A percentile compares a stretch with the other conserved stretches of the same genome.
phyloP scores from a whole-genome alignment of 2,329 filamentous ascomycete genomes.

The Trichoderma afroharzianum region DNA sequence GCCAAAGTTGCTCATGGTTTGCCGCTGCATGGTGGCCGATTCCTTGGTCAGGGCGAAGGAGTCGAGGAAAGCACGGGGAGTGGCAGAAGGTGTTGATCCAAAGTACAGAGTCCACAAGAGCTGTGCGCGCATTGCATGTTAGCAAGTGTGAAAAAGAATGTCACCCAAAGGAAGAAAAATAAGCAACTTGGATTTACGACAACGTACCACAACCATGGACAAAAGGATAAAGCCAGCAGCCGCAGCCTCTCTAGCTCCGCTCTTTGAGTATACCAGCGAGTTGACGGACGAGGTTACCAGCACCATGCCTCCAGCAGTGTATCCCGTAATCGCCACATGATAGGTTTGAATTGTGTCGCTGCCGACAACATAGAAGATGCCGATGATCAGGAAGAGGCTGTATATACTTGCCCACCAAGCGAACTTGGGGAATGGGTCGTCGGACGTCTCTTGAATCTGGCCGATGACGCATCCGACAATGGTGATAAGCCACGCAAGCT shows the following conservation, averaged over 20 bases:
- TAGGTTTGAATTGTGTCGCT: constrained; percentile 84
- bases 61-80: constrained; percentile 86
- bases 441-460: constrained; percentile 45
- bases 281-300: constrained; percentile 85
- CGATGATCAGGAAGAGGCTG: constrained; percentile 77
- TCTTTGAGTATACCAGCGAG: constrained; percentile 72
- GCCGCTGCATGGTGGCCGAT: constrained; percentile 61
- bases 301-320: constrained; percentile 77
- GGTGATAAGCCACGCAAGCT: constrained; percentile 94
- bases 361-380: constrained; percentile 77
- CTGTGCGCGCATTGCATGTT: constrained; percentile 42
- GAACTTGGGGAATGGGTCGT: constrained; percentile 68
- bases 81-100: constrained; percentile 82
- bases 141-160: neutral
- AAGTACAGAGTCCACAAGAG: constrained; percentile 99
- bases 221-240: constrained; percentile 91
- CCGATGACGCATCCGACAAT: constrained; percentile 84
- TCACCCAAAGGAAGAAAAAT: neutral
- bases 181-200: neutral
- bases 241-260: constrained; percentile 74
- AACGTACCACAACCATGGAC: constrained; percentile 83
- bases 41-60: constrained; percentile 95
- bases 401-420: constrained; percentile 90
- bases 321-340: constrained; percentile 86
- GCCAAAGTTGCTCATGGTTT: constrained; percentile 71